Conservation (phyloP, 352 stramenopile species). For the Plasmopara muralis region DNA sequence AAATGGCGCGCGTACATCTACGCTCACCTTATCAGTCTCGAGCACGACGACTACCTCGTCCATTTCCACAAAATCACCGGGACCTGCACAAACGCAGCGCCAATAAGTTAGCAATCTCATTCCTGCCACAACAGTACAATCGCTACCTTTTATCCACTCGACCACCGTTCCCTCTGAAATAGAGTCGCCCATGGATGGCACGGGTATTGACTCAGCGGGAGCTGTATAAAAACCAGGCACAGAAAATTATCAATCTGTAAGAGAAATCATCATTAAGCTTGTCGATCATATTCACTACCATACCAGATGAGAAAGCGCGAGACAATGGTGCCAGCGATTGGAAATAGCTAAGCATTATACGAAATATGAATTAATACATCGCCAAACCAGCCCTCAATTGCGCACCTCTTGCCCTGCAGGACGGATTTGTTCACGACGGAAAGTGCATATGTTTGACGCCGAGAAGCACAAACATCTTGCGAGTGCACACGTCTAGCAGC, state of each 20-base stretch:
- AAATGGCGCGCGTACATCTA: conserved; percentile 89
- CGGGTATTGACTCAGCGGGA: conserved; percentile 50
- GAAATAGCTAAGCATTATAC: conserved; percentile 15
- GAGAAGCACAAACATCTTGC: conserved; percentile 9
- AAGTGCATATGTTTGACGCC: conserved; percentile 21
- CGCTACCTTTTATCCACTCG: conserved; percentile 89
- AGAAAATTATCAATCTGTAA: no score
- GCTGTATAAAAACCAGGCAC: conserved; percentile 9
- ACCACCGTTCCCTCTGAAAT: conserved; percentile 98
- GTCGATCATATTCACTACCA: background rate
- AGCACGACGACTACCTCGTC: conserved; percentile 97
- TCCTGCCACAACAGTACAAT: background rate
- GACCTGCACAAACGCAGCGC: conserved; percentile 24
- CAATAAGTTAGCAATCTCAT: background rate
- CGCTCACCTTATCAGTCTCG: conserved; percentile 98
- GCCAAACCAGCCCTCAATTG: background rate
- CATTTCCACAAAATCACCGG: conserved; percentile 90
- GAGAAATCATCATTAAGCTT: background rate
- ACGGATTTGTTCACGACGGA: conserved; percentile 23
- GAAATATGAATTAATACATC: background rate
- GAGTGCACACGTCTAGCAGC: conserved; percentile 13
- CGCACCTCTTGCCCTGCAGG: conserved; percentile 21
- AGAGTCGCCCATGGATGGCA: conserved; percentile 91
- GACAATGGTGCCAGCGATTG: conserved; percentile 19
- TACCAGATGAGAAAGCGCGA: conserved; percentile 48